These are phyloP conservation scores for Plectosphaerella plurivora DNA, from an alignment of 2,329 filamentous ascomycete genomes.

Conservation along the genomic window DNA sequence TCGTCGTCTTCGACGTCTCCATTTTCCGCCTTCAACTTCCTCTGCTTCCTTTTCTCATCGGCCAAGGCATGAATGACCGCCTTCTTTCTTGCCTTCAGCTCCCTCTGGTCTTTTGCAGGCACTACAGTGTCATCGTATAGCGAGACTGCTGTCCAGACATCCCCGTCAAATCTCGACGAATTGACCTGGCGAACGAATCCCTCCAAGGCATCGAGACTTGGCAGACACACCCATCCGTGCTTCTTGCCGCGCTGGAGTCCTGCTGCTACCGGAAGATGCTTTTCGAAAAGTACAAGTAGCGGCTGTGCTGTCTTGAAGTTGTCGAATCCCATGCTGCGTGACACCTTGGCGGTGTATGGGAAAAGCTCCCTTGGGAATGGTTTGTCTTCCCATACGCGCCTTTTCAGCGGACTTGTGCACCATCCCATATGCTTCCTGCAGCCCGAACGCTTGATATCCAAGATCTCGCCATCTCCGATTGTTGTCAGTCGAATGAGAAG, in stretches of 20 bases:
- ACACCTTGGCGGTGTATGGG: background rate
- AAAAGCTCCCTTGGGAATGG: background rate
- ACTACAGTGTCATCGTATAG: background rate
- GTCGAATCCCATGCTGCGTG: background rate
- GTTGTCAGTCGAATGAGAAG: background rate
- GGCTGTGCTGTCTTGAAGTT: background rate
- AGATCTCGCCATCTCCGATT: background rate
- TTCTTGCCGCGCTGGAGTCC: background rate
- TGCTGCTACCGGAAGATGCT: background rate
- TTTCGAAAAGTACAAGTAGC: background rate
- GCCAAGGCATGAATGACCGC: background rate
- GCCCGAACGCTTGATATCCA: background rate
- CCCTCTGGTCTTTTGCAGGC: background rate
- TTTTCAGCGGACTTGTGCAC: background rate
- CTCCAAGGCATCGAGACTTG: background rate
- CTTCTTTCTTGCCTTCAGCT: background rate
- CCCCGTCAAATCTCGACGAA: background rate
- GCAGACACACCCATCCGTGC: background rate
- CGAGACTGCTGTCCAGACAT: background rate
- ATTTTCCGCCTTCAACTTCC: background rate
- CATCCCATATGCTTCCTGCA: background rate
- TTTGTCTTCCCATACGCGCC: background rate
- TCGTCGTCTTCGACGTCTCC: background rate
- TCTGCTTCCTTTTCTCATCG: background rate
- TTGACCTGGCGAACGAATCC: background rate